Conservation (phyloP, 129 eudicot genomes). For the Smallanthus sonchifolius region DNA sequence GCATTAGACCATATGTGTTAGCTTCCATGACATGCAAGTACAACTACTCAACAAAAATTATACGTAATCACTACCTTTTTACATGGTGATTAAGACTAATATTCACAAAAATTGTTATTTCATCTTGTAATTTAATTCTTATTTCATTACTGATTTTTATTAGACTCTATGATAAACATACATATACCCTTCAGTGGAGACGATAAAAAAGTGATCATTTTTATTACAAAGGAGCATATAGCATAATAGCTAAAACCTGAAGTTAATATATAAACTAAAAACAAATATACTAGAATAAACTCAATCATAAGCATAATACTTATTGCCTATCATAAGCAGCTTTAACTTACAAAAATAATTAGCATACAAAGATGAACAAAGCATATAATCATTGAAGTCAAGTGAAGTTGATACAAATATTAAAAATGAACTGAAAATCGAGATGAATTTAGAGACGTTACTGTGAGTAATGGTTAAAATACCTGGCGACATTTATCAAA, state of each 20-base stretch:
- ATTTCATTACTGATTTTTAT: neutral
- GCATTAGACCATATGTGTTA: slow-evolving; percentile 19
- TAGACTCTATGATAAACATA: neutral
- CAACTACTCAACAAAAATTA: neutral
- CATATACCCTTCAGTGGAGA: neutral
- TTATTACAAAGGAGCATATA: neutral
- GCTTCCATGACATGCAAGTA: neutral
- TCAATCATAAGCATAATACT: neutral
- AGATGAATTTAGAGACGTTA: neutral
- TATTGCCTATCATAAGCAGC: neutral
- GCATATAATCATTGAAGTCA: neutral
- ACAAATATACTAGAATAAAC: neutral
- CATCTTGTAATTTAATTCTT: neutral
- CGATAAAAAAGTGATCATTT: neutral
- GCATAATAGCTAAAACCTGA: neutral
- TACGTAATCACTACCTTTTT: neutral
- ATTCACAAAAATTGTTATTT: neutral
- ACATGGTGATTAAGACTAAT: neutral
- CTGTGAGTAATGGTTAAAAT: neutral
- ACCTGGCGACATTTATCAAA: slow-evolving; percentile 13
- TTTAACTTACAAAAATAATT: neutral
- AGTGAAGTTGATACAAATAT: neutral
- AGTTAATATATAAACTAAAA: neutral
- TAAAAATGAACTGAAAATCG: neutral
- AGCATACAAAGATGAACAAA: slow-evolving; percentile 4